Evolutionary conservation across 1,284 basidiomycete species (phyloP), one percentile per base, ranked within the genome.

Genomic region (Flammula alnicola): DNA sequence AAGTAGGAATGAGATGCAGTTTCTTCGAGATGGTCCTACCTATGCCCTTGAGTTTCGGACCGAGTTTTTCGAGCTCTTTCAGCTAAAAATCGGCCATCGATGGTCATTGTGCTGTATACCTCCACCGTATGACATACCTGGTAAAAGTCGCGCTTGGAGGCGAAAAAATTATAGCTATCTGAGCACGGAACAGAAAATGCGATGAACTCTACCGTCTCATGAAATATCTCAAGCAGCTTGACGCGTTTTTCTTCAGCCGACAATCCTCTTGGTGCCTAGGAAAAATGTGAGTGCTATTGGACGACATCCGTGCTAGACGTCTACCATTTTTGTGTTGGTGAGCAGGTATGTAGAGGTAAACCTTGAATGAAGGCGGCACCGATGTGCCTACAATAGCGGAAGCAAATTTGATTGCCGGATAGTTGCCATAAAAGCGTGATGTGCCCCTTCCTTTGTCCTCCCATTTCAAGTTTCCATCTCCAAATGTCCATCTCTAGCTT

Each of bases 11-110:
- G 14, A 26, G 14, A 5, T 35, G 37, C 12, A 33, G 35, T 51
- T 30, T 16, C 20, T 23, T 16, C 14, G 17, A 43, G 25, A 35
- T 29, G 35, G n/a, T 30, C 50, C 27, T 56, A 91, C 92, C 89
- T 46, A 95, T 93, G 14, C 93, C 92, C 63, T 95, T 94, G 72
- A 87, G 76, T 66, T 94, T 94, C 22, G 86, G 83, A 1, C 78
- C 86, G 4, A 88, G 75, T 64, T 93, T 95, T 69, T 95, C 93
- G 14, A 95, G 76, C 59, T 95, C 93, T 64, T 94, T 95, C 40
- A 95, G 76, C 80, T 93, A 39, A 25, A 11, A 6, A 23, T 20
- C 29, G 12, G 30, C 4, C 30, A 23, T 10, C 17, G 7, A 29
- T 22, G 14, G 20, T 8, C 19, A 39, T 33, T n/a, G 17, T 38